Evolutionary conservation across 192 early-diverging fungal species (phyloP), one percentile per base, ranked within the genome.

Genomic region (Diversispora eburnea): DNA sequence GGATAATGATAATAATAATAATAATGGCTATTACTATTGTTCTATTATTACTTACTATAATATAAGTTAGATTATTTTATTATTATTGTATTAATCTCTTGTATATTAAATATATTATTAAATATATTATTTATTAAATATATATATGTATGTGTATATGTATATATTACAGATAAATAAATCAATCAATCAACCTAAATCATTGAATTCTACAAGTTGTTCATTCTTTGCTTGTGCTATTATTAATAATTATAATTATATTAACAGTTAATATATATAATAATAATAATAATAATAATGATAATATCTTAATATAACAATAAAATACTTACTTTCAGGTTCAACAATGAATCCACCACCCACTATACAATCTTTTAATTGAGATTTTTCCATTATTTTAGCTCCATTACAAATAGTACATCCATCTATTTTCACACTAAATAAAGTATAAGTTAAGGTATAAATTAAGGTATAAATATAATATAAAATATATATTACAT

Each of bases 361-460:
- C 13, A 95, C 89, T 69, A 97, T 94, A 79, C 95, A 98, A 72
- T 95, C 93, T 78, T 91, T 96, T 51, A 98, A 86, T 55, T 86
- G 77, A 9, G 88, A 83, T 70, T 89, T 89, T 68, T 89, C 91
- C 41, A 85, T 78, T 15, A 98, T 83, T 77, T 90, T 94, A 42
- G 90, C 86, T 71, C 91, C 85, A 19, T 86, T 89, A 79, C 94
- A 95, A 8, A 98, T 85, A 58, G 97, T 85, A 74, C 93, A 94
- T 10, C 89, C 89, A 64, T 97, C 94, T 39, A 98, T 73, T 78
- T 91, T 93, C 55, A 90, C 95, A 76, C 93, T 92, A 65, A 45
- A 66, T 46, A 22, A 51, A 56, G 15, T 77, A 43, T 12, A 68
- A 39, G 39, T 22, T 72, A 17, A 43, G 33, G 3, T 13, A n/a